Base-by-base conservation (phyloP, 1,139 yeast species). In the Magnusiomyces clavatus region DNA sequence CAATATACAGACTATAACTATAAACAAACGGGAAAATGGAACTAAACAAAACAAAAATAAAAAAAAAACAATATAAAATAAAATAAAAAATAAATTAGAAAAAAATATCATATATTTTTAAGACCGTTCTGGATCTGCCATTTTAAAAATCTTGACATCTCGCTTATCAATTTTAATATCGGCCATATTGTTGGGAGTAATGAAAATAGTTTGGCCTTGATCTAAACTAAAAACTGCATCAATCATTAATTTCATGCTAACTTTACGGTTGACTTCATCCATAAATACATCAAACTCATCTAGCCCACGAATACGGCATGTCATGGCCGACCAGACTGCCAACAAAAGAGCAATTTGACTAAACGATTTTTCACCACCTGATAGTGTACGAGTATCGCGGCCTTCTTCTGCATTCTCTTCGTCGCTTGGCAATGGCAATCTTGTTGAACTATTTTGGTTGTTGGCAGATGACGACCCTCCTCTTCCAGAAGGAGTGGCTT, bases 221-320 rank as follows among this genome's bases (percentile, higher is more conserved):
- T 44, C 24, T 14, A 35, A 17, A 39, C 74, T 71, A 17, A 78
- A 68, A 46, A 90, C 77, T 57, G 89, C 86, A 24, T 77, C 77
- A 52, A 89, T 74, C 63, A 94, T 81, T 59, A 90, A 71, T 52
- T 79, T 76, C 64, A 94, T 81, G 58, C 96, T 89, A 51, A 86
- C 80, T 47, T 83, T 77, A 59, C 98, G 77, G 63, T 90, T 90
- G 31, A 88, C 87, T 47, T 90, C 88, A 67, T 94, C 99, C 98
- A 94, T 92, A 62, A 84, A 94, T 35, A 94, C 98, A 70, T 94
- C 99, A 66, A 92, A 94, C 67, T 94, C 99, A 69, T 94, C 99
- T 54, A 94, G 71, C 0, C 97, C 97, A 55, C 95, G 77, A 20
- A 94, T 77, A 55, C 84, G 80, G 0, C 95, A 83, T 54, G 85